These are phyloP conservation scores for Purpureocillium lavendulum DNA, from an alignment of 2,329 filamentous ascomycete genomes.

Conservation along the genomic window DNA sequence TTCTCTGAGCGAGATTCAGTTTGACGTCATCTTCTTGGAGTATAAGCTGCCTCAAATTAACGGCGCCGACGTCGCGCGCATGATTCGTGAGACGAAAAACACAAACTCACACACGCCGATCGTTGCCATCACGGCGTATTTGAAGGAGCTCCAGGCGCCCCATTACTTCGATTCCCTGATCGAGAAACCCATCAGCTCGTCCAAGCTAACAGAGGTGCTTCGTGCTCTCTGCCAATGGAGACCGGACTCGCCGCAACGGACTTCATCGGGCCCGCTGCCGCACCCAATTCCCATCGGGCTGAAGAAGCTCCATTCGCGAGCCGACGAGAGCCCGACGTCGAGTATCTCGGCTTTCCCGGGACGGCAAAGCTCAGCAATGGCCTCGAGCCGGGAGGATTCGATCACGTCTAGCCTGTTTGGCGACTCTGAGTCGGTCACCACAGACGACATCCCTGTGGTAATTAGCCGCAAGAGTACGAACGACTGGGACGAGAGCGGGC, in stretches of 20 bases:
- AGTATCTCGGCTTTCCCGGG: conserved; percentile 64
- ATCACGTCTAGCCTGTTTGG: conserved; percentile 83
- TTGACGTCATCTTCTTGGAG: conserved; percentile 97
- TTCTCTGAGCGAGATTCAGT: conserved; percentile 94
- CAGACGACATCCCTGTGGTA: conserved; percentile 70
- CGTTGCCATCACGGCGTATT: conserved; percentile 90
- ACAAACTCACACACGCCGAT: conserved; percentile 91
- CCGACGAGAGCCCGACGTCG: conserved; percentile 79
- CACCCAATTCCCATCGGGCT: conserved; percentile 56
- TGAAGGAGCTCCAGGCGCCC: conserved; percentile 92
- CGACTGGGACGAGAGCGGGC: conserved; percentile 71
- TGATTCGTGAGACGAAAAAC: conserved; percentile 96
- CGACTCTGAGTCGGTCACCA: conserved; percentile 69
- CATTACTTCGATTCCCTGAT: conserved; percentile 95
- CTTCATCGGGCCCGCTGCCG: conserved; percentile 36
- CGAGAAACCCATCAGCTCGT: conserved; percentile 91
- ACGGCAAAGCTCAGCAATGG: conserved; percentile 66
- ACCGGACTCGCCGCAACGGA: conserved; percentile 49
- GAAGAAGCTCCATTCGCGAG: conserved; percentile 52
- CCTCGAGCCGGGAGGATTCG: conserved; percentile 80
- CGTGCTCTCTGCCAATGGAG: conserved; percentile 91
- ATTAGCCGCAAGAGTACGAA: conserved; percentile 65
- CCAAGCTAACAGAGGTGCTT: conserved; percentile 83
- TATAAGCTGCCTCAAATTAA: conserved; percentile 93
- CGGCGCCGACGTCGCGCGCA: conserved; percentile 88